Evolutionary conservation across 2,329 filamentous ascomycete species (phyloP).

Genomic region (Nemania sp.): DNA sequence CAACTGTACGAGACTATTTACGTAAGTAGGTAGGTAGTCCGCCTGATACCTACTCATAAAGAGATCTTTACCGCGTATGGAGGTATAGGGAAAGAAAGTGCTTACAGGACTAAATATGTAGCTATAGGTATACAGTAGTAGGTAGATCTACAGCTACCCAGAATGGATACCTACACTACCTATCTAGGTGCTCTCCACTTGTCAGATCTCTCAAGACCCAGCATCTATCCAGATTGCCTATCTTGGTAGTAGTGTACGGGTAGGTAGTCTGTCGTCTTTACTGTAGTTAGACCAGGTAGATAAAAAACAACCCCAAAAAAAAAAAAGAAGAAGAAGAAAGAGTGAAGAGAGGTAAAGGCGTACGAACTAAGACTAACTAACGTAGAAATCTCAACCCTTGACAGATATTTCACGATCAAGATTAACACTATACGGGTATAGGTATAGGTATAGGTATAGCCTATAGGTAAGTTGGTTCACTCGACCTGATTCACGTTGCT

Average conservation of each 20-base stretch:
- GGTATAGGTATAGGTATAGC: no score
- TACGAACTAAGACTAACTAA: background rate
- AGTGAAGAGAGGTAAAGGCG: no score
- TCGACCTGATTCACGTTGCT: no score
- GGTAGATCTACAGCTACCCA: slow-evolving; percentile 16
- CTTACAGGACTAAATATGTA: slow-evolving; percentile 17
- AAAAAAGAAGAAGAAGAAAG: background rate
- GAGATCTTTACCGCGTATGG: background rate
- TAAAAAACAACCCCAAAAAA: background rate
- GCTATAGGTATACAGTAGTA: no score
- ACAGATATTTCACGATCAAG: no score
- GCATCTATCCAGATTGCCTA: no score
- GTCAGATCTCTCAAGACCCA: background rate
- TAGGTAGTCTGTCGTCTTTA: background rate
- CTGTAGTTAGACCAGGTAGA: background rate
- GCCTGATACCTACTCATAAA: background rate
- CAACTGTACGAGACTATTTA: background rate
- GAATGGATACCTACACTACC: background rate
- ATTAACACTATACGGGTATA: no score
- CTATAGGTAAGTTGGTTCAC: no score
- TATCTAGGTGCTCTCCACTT: background rate
- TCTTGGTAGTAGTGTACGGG: background rate
- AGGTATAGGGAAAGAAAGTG: slow-evolving; percentile 29
- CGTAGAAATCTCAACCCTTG: no score
- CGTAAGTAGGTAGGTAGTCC: background rate